Conservation (phyloP, 2,329 filamentous ascomycete genomes). For the Aspergillus texensis region DNA sequence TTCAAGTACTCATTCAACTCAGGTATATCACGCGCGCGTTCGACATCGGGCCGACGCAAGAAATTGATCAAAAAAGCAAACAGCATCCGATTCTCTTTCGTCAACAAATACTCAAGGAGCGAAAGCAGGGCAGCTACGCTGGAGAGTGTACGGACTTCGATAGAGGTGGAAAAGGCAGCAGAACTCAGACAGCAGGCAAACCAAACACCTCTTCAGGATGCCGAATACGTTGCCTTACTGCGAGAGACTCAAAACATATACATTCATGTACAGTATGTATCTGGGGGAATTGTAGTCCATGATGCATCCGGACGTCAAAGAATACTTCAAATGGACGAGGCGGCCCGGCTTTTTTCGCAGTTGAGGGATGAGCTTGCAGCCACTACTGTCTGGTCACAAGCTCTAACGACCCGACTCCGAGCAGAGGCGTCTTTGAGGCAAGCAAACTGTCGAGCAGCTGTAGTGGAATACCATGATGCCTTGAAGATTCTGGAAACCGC, state of each 20-base stretch:
- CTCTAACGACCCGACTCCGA: slow-evolving; percentile 19
- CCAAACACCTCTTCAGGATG: slow-evolving; percentile 16
- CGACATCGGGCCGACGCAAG: slow-evolving; percentile 25
- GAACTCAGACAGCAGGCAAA: slow-evolving; percentile 14
- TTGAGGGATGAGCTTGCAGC: slow-evolving; percentile 28
- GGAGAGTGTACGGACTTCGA: slow-evolving; percentile 17
- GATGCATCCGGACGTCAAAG: slow-evolving; percentile 33
- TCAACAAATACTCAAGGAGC: slow-evolving; percentile 24
- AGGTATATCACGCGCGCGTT: slow-evolving; percentile 29
- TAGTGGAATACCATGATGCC: slow-evolving; percentile 29
- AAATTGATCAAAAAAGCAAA: slow-evolving; percentile 32
- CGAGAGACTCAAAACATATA: slow-evolving; percentile 24
- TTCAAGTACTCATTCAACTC: slow-evolving; percentile 8
- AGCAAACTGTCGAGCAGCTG: slow-evolving; percentile 25
- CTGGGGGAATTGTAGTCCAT: slow-evolving; percentile 30
- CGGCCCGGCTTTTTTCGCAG: slow-evolving; percentile 32
- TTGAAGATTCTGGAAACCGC: slow-evolving; percentile 25
- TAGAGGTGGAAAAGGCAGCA: slow-evolving; percentile 5
- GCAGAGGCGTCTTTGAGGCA: slow-evolving; percentile 28
- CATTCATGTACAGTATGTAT: slow-evolving; percentile 30
- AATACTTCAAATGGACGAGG: slow-evolving; percentile 34
- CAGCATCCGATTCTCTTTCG: slow-evolving; percentile 33
- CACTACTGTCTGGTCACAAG: slow-evolving; percentile 24
- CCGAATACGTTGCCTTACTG: slow-evolving; percentile 21
- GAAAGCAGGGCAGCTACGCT: slow-evolving; percentile 18